Evolutionary conservation across 2,329 filamentous ascomycete genomes (phyloP), one percentile per base, ranked within the genome.

Genomic region (Rasamsonia emersonii): DNA sequence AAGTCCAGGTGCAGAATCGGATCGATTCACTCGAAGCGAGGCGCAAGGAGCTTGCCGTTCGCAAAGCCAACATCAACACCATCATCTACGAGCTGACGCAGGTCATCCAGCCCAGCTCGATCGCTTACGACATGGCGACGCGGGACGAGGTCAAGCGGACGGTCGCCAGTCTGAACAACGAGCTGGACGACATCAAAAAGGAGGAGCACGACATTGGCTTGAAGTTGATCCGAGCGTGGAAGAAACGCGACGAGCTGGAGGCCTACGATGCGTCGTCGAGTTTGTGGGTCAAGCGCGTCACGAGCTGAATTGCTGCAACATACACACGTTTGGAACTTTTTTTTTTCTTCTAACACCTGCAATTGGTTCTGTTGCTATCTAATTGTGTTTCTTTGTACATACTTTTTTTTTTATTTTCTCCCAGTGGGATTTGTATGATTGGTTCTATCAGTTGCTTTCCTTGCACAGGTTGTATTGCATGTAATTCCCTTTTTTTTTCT

Each of bases 121-220:
- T 82, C 49, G 73, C 77, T 18, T 79, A 78, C 45, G 70, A 76
- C 6, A 73, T 81, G 30, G 77, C 83, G 44, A 69, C 68, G 33
- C 59, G 67, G 23, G 62, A 66, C 15, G 64, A 68, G 36, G 71
- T 74, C 40, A 72, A 72, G 50, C 64, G 59, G 46, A 85, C 82
- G 51, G 75, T 91, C 0, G 74, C 79, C 41, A 68, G 64, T 14
- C 64, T 88, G 31, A 71, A 72, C 37, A 59, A 61, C 30, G 81
- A 88, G 53, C 67, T 89, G 20, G 73, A 78, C 3, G 82, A 86
- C 40, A 74, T 91, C 16, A 73, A 76, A 56, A 70, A 77, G 41
- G 78, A 89, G 55, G 80, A 86, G 56, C 81, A 89, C 49, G 82
- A 91, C 35, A 61, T 88, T 24, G 84, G 84, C 1, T 61, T 91